Base-by-base conservation (phyloP, 2,329 filamentous ascomycete genomes). In the Lachnellula occidentalis region DNA sequence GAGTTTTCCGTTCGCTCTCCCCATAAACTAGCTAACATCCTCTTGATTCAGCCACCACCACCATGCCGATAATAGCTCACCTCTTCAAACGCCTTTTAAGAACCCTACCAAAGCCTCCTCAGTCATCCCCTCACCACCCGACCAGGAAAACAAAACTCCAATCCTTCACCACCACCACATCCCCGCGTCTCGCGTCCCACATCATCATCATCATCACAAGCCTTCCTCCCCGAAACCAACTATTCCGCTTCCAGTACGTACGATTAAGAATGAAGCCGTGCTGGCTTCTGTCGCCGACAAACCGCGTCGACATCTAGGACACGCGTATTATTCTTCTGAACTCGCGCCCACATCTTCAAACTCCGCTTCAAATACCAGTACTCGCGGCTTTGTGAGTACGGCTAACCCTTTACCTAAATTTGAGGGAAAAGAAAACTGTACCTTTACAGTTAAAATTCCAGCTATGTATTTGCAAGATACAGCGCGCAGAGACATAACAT, bases 361-460 rank as follows among this genome's bases (percentile, higher is more conserved):
- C 9, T 31, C 27, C 9, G 27, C 27, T 9, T 11, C 51, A 3
- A 42, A 54, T 9, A 17, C 37, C 37, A 6, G 12, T 41, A 1
- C 37, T 39, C 54, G 58, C 42, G 64, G 64, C 5, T 67, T 65
- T 54, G 64, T 61, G 5, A 63, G 62, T 39, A 67, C 64, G 0
- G 62, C 65, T 9, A 36, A 56, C 17, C 60, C 65, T 17, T 76
- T 96, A 1, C 92, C 92, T 0, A 81, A 82, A 57, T 89, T 92
- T 41, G 74, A 78, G 61, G 83, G 85, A 52, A 74, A 87, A 60
- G 84, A 81, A 45, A 97, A 97, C 64, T 95, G 90, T 68, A 95
- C 89, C 0, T 83, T 95, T 59, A 96, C 90, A 0, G 80, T 99
- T 57, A 90, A 94, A 64, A 85, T 99, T 6, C 87, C 92, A 2